Evolutionary conservation across 352 stramenopile species (phyloP).

Genomic region (Globisporangium parvum): DNA sequence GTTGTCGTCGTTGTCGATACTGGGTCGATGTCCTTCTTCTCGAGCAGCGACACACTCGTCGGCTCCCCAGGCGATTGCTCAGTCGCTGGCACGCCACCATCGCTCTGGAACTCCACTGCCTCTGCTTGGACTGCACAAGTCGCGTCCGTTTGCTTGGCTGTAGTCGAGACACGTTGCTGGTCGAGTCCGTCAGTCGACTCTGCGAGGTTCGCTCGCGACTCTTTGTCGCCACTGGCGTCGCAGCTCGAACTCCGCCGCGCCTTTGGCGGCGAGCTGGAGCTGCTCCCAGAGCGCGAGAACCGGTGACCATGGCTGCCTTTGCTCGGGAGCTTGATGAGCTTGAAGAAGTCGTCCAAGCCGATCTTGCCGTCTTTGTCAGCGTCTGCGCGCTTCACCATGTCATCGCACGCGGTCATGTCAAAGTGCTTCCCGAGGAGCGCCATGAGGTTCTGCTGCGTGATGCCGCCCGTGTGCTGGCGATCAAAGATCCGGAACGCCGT

Average conservation of each 20-base stretch:
- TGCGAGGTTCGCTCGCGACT: background rate
- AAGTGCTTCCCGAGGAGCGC: constrained; percentile 59
- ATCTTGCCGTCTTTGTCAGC: constrained; percentile 62
- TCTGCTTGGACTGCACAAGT: no score
- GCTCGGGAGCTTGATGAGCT: constrained; percentile 39
- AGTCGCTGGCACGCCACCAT: no score
- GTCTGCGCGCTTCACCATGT: constrained; percentile 63
- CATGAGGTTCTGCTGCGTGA: constrained; percentile 48
- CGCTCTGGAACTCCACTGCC: no score
- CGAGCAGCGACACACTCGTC: background rate
- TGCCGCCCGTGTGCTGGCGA: constrained; percentile 47
- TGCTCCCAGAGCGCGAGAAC: background rate
- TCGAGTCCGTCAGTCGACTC: no score
- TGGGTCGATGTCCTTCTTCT: no score
- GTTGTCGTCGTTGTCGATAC: background rate
- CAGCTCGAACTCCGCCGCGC: background rate
- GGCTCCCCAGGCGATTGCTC: background rate
- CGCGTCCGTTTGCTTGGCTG: no score
- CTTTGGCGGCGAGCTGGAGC: background rate
- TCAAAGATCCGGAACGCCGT: constrained; percentile 61
- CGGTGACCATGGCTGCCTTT: no score
- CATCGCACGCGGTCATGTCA: constrained; percentile 37
- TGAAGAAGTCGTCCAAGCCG: constrained; percentile 63
- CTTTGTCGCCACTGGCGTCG: background rate
- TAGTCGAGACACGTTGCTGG: no score